phyloP scores from a whole-genome alignment of 148 eudicot species.

The Fagopyrum tataricum region DNA sequence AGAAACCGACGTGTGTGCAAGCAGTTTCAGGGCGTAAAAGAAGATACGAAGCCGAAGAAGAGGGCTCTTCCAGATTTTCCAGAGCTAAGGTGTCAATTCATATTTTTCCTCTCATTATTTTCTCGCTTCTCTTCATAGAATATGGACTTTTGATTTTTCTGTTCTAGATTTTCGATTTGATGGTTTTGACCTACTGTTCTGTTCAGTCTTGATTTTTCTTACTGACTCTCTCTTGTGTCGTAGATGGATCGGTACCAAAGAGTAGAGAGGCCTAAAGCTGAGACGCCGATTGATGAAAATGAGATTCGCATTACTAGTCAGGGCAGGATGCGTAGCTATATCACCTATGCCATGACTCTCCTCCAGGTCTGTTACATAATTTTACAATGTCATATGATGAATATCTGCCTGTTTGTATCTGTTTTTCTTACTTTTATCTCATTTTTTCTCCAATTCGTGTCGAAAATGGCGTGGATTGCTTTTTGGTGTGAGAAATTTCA shows the following conservation, averaged over 20 bases:
- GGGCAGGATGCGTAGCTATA: slow-evolving; percentile 91
- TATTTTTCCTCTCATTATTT: neutral
- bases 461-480: neutral
- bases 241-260: slow-evolving; percentile 88
- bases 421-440: neutral
- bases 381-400: neutral
- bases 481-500: neutral
- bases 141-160: neutral
- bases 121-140: neutral
- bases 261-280: slow-evolving; percentile 92
- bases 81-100: neutral
- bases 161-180: slow-evolving; percentile 5
- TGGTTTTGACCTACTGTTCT: neutral
- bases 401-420: neutral
- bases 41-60: slow-evolving; percentile 57
- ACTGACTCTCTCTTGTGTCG: slow-evolving; percentile 1
- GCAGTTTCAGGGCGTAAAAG: slow-evolving; percentile 60
- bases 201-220: neutral
- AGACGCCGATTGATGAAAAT: slow-evolving; percentile 86
- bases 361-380: slow-evolving; percentile 45
- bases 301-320: slow-evolving; percentile 98
- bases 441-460: neutral
- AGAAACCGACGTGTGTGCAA: slow-evolving; percentile 3
- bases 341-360: slow-evolving; percentile 84
- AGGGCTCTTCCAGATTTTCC: slow-evolving; percentile 35